Evolutionary conservation across 2,329 filamentous ascomycete genomes (phyloP), one percentile per base, ranked within the genome.

Genomic region (Cladosporium sp.): DNA sequence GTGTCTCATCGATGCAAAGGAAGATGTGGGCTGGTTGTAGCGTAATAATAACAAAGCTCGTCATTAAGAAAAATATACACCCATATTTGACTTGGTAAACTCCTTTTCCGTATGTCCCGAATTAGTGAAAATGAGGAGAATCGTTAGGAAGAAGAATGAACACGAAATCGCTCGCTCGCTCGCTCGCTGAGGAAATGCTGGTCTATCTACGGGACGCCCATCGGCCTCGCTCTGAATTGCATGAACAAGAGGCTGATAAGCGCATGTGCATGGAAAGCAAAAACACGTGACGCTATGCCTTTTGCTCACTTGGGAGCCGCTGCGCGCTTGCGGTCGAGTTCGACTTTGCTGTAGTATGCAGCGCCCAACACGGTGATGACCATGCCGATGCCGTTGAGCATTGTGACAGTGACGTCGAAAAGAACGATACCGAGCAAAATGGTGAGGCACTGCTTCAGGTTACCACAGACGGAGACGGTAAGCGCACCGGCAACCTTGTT

Each of bases 261-360:
- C 34, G 43, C 43, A 47, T 38, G 18, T 47, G 20, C 20, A 47
- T 18, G 19, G 39, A 29, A 17, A 22, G n/a, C n/a, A 29, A 27
- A 39, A 37, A 18, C 34, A 40, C 37, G 24, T 40, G 36, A 27
- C 27, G 22, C 37, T 34, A 19, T 41, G 12, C 36, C 5, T 9
- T 27, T 19, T 22, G 36, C 18, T 48, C 37, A 47, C 30, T 47
- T 47, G 6, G 44, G 44, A 11, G 44, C 44, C 20, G 44, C 29
- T 6, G 39, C 51, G 22, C 50, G 50, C 66, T 74, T 78, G 59
- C 72, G 72, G 58, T 77, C 75, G 27, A 82, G 66, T 65, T 81
- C 79, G 18, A 80, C 76, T 60, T 77, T 78, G 65, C 75, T 79
- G 69, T 82, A 83, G 62, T 77, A 78, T 20, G 73, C 79, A 4